Base-by-base conservation (phyloP, 164 flowering plant genomes). In the Aristolochia fimbriata region DNA sequence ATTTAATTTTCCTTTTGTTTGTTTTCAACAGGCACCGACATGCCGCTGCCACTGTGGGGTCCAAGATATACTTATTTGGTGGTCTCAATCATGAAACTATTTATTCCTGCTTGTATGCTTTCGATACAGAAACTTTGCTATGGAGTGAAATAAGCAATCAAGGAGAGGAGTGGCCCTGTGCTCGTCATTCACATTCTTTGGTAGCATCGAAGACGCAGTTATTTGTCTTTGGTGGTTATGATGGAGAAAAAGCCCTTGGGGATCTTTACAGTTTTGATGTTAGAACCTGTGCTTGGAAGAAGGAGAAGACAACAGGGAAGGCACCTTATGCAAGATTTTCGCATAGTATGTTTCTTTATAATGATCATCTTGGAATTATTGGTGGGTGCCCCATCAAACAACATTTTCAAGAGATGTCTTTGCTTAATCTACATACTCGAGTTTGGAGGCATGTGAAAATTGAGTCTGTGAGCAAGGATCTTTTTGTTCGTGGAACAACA, bases 121-220 rank as follows among this genome's bases (percentile, higher is more conserved):
- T 93, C 31, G 86, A 87, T 60, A 83, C 87, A 14, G 65, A 66
- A 43, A 80, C 31, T 57, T 67, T 73, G 24, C 69, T 70, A 52
- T 92, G 97, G 97, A 68, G 61, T 62, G 96, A 86, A 65, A 58
- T 89, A 50, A 21, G 53, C 15, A 63, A 52, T 47, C 51, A 57
- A 48, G 96, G 93, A 46, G n/a, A 51, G 22, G 87, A 87, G 50
- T 63, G 70, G 74, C 98, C 97, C 50, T 75, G 75, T 65, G 79
- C 97, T 24, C 96, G 97, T 16, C 98, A 92, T 79, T 89, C 98
- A 54, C 98, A 92, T 68, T 69, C 97, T 19, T 62, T 92, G 86
- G 91, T 78, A 41, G 77, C 87, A 45, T 66, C 73, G 63, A 83
- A 75, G 15, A 73, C 82, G 57, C 68, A 73, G 22, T 61, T 89